A percentile compares a stretch with the other conserved stretches of the same genome.
Conservation (phyloP, 1,284 basidiomycete species). For the Omphalotus olearius region DNA sequence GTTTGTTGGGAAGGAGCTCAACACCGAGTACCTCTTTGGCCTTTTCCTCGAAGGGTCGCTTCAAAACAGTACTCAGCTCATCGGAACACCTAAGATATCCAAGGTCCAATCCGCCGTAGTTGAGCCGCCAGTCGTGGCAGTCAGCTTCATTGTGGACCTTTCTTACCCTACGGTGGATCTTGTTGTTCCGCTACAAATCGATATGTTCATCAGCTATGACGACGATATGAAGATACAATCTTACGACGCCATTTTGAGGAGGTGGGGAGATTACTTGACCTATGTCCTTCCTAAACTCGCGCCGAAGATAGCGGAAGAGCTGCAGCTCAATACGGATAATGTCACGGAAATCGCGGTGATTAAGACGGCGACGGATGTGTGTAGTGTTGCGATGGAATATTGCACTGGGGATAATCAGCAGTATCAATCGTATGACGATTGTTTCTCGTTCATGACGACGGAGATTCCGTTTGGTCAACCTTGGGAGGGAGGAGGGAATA, state of each 20-base stretch:
- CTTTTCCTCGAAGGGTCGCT: slow-evolving; percentile 1
- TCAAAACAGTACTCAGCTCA: slow-evolving; percentile 1
- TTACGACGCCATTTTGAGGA: slow-evolving; percentile 5
- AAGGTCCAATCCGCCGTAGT: slow-evolving; percentile 1
- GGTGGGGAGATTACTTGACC: not conserved
- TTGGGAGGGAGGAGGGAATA: slow-evolving; percentile 8
- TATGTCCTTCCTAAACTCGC: slow-evolving; percentile 5
- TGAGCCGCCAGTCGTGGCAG: not conserved
- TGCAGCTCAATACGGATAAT: not conserved
- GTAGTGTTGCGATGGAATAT: slow-evolving; percentile 1
- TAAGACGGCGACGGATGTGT: slow-evolving; percentile 6
- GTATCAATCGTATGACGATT: slow-evolving; percentile 3
- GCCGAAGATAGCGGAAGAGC: slow-evolving; percentile 2
- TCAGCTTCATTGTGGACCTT: slow-evolving; percentile 1
- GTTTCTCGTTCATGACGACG: slow-evolving; percentile 5
- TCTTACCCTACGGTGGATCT: not conserved
- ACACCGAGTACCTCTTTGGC: slow-evolving; percentile 8
- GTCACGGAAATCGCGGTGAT: not conserved
- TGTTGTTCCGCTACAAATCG: slow-evolving; percentile 5
- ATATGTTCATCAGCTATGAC: slow-evolving; percentile 5
- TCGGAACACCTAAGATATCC: slow-evolving; percentile 1
- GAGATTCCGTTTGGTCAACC: slow-evolving; percentile 3
- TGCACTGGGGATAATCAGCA: slow-evolving; percentile 4
- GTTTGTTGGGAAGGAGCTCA: slow-evolving; percentile 8
- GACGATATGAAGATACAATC: slow-evolving; percentile 8